These are phyloP conservation scores for Pseudogymnoascus sp. DNA, from an alignment of 2,329 filamentous ascomycete species.

Conservation along the genomic window DNA sequence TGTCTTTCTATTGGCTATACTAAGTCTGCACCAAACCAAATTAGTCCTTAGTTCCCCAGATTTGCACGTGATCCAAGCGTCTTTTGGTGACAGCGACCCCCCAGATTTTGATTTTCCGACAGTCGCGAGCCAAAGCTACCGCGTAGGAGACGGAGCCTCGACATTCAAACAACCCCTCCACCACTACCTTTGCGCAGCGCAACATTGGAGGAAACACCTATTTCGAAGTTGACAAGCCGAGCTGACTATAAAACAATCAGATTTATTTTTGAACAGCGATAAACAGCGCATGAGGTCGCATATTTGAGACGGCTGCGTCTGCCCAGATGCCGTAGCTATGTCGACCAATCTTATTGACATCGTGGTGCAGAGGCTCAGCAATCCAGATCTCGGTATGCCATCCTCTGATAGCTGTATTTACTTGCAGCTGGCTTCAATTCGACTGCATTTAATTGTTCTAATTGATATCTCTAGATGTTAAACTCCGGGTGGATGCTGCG, in stretches of 20 bases:
- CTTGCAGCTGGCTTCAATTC: background rate
- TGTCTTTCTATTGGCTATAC: background rate
- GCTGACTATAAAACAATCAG: background rate
- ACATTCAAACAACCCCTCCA: constrained; percentile 6
- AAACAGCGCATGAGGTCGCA: constrained; percentile 7
- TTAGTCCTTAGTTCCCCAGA: background rate
- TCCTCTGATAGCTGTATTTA: background rate
- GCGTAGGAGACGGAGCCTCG: constrained; percentile 5
- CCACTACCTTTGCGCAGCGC: constrained; percentile 1
- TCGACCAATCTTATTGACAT: constrained; percentile 53
- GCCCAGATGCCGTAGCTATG: constrained; percentile 21
- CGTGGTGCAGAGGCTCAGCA: constrained; percentile 54
- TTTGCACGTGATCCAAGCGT: background rate
- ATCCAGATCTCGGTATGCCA: constrained; percentile 26
- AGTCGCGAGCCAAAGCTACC: constrained; percentile 7
- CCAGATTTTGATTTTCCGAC: constrained; percentile 7
- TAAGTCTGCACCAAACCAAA: background rate
- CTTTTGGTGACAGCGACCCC: constrained; percentile 5
- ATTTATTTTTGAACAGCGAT: background rate
- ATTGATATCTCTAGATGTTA: constrained; percentile 52
- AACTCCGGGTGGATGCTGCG: constrained; percentile 72
- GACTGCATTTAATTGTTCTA: constrained; percentile 15
- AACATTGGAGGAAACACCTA: constrained; percentile 2
- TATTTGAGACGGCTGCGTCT: constrained; percentile 6
- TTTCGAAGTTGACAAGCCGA: background rate